These are phyloP conservation scores for Senna tora DNA, from an alignment of 306 rosid genomes.

Conservation along the genomic window DNA sequence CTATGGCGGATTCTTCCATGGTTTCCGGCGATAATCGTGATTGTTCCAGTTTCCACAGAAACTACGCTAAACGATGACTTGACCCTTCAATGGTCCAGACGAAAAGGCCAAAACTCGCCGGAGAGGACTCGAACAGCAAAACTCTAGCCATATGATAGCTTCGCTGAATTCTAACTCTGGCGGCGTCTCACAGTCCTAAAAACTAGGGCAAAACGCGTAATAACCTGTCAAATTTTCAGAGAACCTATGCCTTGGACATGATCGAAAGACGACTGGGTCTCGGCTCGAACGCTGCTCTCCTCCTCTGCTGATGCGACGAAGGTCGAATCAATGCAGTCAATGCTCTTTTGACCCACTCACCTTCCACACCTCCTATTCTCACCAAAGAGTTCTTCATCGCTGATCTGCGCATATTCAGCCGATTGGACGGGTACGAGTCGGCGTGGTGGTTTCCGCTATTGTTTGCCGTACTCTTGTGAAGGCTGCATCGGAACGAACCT, in stretches of 20 bases:
- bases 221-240: constrained; percentile 53
- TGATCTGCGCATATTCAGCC: constrained; percentile 89
- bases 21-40: constrained; percentile 16
- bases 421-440: constrained; percentile 54
- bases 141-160: constrained; percentile 5
- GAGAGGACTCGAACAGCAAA: constrained; percentile 27
- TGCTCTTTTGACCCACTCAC: constrained; percentile 92
- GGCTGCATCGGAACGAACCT: constrained; percentile 89
- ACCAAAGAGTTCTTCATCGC: constrained; percentile 96
- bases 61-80: constrained; percentile 9
- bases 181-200: constrained; percentile 50
- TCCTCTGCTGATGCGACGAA: constrained; percentile 82
- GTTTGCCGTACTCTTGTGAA: constrained; percentile 58
- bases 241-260: constrained; percentile 62
- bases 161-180: constrained; percentile 38
- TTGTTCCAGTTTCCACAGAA: not conserved
- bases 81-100: constrained; percentile 33
- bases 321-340: constrained; percentile 86
- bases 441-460: constrained; percentile 28
- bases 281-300: constrained; percentile 72
- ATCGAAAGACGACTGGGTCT: constrained; percentile 77
- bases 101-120: constrained; percentile 48
- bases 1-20: constrained; percentile 29
- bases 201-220: constrained; percentile 41
- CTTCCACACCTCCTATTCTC: constrained; percentile 90